Evolutionary conservation across 768 basidiomycete species (phyloP), one percentile per base, ranked within the genome.

Genomic region (Cytidiella melzeri): DNA sequence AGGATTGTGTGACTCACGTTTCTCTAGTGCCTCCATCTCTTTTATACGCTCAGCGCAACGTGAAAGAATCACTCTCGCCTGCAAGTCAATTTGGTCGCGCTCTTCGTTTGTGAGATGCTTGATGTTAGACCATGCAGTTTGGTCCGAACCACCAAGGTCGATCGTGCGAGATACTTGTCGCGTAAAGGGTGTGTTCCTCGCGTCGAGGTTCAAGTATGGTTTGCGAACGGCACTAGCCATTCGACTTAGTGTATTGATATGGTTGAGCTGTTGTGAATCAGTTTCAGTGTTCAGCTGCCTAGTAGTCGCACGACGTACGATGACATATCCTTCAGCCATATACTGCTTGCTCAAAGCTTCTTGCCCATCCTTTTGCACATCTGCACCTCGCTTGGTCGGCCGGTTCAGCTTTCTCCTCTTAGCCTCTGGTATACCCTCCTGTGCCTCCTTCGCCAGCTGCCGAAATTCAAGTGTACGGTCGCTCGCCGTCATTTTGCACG

Each of bases 41-140:
- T 82, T 84, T 6, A 97, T 86, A 57, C 89, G 74, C 55, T 94
- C 88, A 26, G 90, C 81, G 69, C 92, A 96, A 46, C 84, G 79
- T 43, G 83, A 77, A 43, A 98, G 72, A 47, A 96, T 85, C 58
- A 92, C 77, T 56, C 87, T 84, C 26, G 91, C 87, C 63, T 95
- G 88, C 52, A 93, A 69, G 73, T 99, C 96, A 46, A 99, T 89
- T 69, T 96, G 92, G 68, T 97, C 94, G 53, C 94, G 76, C 65
- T 99, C 94, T 54, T 90, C 82, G 61, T 97, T 93, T 7, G 82
- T 81, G 5, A 99, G 76, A 59, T 84, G 71, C 53, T 78, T 80
- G 45, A 90, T 71, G 45, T 76, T 76, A 15, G 74, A 65, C 86
- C 85, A 89, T 40, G 73, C 69, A 52, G 73, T 68, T 52, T 73